Evolutionary conservation across 2,329 filamentous ascomycete genomes (phyloP), one percentile per base, ranked within the genome.

Genomic region (Basipetospora chlamydospora): DNA sequence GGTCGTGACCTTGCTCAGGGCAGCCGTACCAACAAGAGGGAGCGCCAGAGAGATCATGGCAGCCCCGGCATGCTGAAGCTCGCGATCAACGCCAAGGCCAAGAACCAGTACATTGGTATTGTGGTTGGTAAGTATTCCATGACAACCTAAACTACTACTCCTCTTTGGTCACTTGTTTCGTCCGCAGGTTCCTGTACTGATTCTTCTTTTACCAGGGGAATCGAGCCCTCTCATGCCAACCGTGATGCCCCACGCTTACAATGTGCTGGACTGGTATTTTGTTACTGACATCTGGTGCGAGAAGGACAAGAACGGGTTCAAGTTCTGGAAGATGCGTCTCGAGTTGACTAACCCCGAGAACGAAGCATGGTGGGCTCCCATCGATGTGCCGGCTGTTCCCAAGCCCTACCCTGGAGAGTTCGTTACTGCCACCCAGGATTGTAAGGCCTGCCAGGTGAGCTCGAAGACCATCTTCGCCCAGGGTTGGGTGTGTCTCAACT

Each of bases 241-340:
- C 1, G 56, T 60, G 18, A 57, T 77, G 6, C 67, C 69, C 0
- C 62, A 77, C 39, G 57, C 64, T 1, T 85, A 76, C 46, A 74
- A 68, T 38, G 72, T 84, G 0, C 59, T 86, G 28, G 77, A 64
- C n/a, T 75, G 66, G 51, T 86, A 82, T 49, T 70, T 75, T 33
- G 59, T 81, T 10, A 80, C 77, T 0, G 60, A 78, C 33, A 60
- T 84, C 0, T 87, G 80, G 80, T 60, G 56, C 9, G 80, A 87
- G 45, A 66, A 62, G 41, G 57, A 57, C 4, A 42, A 55, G 1
- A 50, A 59, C 1, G 51, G 49, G 2, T 46, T 53, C 5, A 49
- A 45, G 1, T 43, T 53, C 0, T 66, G 69, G 45, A 74, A 72
- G 43, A 63, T 79, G 18, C 69, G 79, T 0, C 66, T 84, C 3